Evolutionary conservation across 2,329 filamentous ascomycete genomes (phyloP), one percentile per base, ranked within the genome.

Genomic region (Clarireedia monteithiana): DNA sequence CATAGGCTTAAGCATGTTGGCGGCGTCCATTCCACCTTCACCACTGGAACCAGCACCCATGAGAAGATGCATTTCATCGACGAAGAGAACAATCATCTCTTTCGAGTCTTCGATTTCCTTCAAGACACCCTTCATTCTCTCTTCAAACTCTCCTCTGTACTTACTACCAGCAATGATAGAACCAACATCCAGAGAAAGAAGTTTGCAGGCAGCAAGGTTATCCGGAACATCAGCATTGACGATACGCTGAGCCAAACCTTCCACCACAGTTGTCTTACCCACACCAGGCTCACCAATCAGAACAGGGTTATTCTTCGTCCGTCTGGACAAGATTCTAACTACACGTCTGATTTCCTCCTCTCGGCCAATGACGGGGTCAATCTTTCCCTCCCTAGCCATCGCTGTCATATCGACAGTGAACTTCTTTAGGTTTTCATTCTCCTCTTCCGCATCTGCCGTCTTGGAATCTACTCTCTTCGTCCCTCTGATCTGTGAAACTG

Each of bases 361-460:
- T 73, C 92, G 83, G 44, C 92, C 92, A 73, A 97, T 97, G 70
- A 97, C 92, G 2, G 92, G 92, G 70, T 97, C 92, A 57, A 97
- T 91, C 74, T 97, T 97, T 70, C 95, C 95, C 75, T 99, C 94
- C 70, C 91, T 82, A 58, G 94, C 94, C 85, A 96, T 86, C 50
- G 89, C 81, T 10, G 94, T 99, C 91, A 99, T 95, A 73, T 99
- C 94, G 67, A 97, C 94, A 56, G 94, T 97, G 73, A 96, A 99
- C 68, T 97, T 99, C 76, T 91, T 89, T 59, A 99, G 77, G 69
- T 96, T 96, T 74, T 99, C 94, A 67, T 91, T 89, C 67, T 96
- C 92, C 67, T 88, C 80, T 72, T 97, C 94, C 0, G 86, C 85
- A 73, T 99, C 94, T 55, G 94, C 94, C 4, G 89, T 96, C 77